Evolutionary conservation across 2,329 filamentous ascomycete genomes (phyloP), one percentile per base, ranked within the genome.

Genomic region (Aspergillus fijiensis): DNA sequence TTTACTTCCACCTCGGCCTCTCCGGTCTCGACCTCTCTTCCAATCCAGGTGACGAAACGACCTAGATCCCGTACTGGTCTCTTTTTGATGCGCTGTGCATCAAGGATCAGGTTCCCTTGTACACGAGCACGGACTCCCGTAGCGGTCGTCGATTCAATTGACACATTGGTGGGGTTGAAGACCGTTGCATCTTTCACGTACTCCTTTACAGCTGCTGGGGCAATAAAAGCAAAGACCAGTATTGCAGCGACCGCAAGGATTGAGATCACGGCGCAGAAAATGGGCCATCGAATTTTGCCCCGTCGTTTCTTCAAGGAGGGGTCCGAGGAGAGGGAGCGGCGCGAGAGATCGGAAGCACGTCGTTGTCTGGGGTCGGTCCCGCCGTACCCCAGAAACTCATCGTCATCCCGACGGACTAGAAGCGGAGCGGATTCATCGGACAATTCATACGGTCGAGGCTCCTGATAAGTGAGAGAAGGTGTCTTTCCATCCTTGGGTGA

Each of bases 151-250:
- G 89, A 91, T 69, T 95, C 90, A 61, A 99, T 87, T 1, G 92
- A 92, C 21, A 99, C 78, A 66, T 88, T 90, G 5, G 89, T 92
- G 2, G 95, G 91, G 71, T 93, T 87, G 65, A 99, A 85, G 19
- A 94, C 87, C 25, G 89, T 83, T 3, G 93, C 91, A 74, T 93
- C 83, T 76, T 94, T 89, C 52, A 90, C 91, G 76, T 99, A 99
- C 72, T 91, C 85, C 76, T 96, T 87, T 11, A 96, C 86, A 7
- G 89, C 86, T 16, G 89, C 87, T 2, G 94, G 93, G 0, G 89
- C 85, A 57, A 96, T 84, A 77, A 96, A 96, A 16, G 88, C 91
- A 58, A 94, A 79, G 16, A 89, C 77, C 60, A 97, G 87, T 67
- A 96, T 91, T 29, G 82, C 73, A 23, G 94, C 68, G 5, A 89